Percentiles rank a stretch among this genome's conserved stretches.
Evolutionary conservation across 495 filamentous ascomycete species (phyloP).

Genomic region (Bacidia rubella): DNA sequence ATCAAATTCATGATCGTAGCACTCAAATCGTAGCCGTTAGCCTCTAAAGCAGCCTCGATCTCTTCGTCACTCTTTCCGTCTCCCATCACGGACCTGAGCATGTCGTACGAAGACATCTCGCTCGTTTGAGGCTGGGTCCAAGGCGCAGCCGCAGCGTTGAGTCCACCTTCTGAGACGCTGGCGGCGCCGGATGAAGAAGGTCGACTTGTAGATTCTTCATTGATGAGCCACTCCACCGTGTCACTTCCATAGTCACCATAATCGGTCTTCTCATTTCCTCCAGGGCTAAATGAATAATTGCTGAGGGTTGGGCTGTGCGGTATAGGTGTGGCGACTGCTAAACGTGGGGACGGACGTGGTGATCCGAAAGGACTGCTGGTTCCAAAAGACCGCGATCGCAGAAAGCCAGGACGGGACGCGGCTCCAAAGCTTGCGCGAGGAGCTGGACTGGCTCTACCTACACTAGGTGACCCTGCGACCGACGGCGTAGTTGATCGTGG

Average conservation of each 20-base stretch:
- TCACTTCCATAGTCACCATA: conserved; percentile 89
- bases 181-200: conserved; percentile 56
- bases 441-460: conserved; percentile 63
- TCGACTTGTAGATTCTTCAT: conserved; percentile 69
- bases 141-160: conserved; percentile 64
- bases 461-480: conserved; percentile 61
- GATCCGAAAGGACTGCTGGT: conserved; percentile 81
- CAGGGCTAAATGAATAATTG: conserved; percentile 78
- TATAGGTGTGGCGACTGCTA: conserved; percentile 87
- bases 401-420: conserved; percentile 52
- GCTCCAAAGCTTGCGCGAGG: conserved; percentile 66
- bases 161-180: conserved; percentile 38
- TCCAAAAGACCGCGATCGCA: conserved; percentile 58
- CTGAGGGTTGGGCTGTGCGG: conserved; percentile 89
- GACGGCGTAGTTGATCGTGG: conserved; percentile 57
- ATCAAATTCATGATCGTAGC: conserved; percentile 80
- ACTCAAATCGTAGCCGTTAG: conserved; percentile 83
- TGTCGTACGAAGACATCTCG: conserved; percentile 98
- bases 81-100: conserved; percentile 86
- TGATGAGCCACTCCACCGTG: conserved; percentile 85
- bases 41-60: conserved; percentile 75
- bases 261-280: conserved; percentile 63
- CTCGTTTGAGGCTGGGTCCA: conserved; percentile 62
- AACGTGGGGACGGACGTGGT: conserved; percentile 81
- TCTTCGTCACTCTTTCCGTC: conserved; percentile 85